These are phyloP conservation scores for Talaromyces sp. DNA, from an alignment of 2,329 filamentous ascomycete species.

Conservation along the genomic window DNA sequence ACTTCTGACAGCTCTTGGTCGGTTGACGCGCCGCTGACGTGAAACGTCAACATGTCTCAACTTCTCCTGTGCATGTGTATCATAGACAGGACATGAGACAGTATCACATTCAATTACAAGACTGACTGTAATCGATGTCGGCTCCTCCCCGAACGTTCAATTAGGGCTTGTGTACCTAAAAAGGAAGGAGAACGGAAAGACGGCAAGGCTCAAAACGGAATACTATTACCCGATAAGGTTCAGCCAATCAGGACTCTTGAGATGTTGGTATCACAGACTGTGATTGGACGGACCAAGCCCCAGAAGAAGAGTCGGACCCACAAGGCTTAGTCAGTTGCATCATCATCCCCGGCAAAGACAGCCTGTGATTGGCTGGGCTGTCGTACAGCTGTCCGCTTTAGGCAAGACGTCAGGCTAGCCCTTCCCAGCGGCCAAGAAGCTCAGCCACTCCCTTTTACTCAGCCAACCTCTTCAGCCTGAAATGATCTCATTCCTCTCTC, in stretches of 20 bases:
- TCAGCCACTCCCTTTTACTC: slow-evolving; percentile 2
- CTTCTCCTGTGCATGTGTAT: not conserved
- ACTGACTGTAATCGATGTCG: too few species aligned
- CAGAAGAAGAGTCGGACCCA: not conserved
- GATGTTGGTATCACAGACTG: not conserved
- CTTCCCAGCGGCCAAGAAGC: not conserved
- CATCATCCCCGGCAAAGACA: not conserved
- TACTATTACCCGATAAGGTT: not conserved
- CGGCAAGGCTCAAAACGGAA: not conserved
- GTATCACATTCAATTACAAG: too few species aligned
- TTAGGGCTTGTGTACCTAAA: not conserved
- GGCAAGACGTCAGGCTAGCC: not conserved
- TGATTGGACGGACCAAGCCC: not conserved
- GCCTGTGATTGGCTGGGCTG: not conserved
- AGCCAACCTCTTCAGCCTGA: not conserved
- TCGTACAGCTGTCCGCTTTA: not conserved
- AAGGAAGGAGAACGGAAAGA: not conserved
- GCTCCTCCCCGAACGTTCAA: not conserved
- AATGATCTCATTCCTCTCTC: not conserved
- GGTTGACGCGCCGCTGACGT: not conserved
- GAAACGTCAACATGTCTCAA: slow-evolving; percentile 1
- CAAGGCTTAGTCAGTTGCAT: not conserved
- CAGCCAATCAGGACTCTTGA: not conserved
- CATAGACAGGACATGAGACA: not conserved
- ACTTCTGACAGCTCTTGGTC: too few species aligned